These are phyloP conservation scores for Blumeria graminis DNA, from an alignment of 2,329 filamentous ascomycete species.

Conservation along the genomic window DNA sequence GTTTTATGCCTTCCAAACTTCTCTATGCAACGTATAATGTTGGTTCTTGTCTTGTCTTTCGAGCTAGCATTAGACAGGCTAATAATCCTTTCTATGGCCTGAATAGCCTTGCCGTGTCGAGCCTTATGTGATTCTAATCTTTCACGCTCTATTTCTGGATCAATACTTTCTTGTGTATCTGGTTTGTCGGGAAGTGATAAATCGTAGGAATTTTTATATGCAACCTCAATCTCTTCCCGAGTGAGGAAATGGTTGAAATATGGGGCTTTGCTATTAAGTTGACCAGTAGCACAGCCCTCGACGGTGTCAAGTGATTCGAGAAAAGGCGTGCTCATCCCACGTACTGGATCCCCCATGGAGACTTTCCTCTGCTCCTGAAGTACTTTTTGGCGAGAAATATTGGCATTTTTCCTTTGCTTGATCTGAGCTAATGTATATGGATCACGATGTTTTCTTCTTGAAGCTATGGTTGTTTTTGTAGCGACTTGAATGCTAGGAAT, in stretches of 20 bases:
- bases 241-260: constrained; percentile 57
- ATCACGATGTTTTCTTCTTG: constrained; percentile 46
- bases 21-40: constrained; percentile 63
- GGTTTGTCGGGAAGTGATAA: constrained; percentile 33
- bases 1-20: constrained; percentile 83
- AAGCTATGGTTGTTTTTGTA: constrained; percentile 25
- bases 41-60: constrained; percentile 57
- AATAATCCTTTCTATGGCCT: constrained; percentile 60
- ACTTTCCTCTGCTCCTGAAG: constrained; percentile 40
- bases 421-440: constrained; percentile 65
- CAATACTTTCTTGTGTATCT: constrained; percentile 16
- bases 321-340: constrained; percentile 59
- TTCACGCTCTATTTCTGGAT: constrained; percentile 19
- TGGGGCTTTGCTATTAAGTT: constrained; percentile 19
- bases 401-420: constrained; percentile 61
- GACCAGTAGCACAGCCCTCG: constrained; percentile 15
- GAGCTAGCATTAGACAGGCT: constrained; percentile 52
- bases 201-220: constrained; percentile 40
- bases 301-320: constrained; percentile 55
- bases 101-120: constrained; percentile 40
- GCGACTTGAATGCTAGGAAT: constrained; percentile 40
- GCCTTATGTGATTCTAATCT: constrained; percentile 22
- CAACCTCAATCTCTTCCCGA: constrained; percentile 37
- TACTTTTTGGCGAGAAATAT: constrained; percentile 48
- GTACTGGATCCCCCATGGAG: constrained; percentile 51